These are phyloP conservation scores for Didymella exigua DNA, from an alignment of 2,329 filamentous ascomycete genomes.

Conservation along the genomic window DNA sequence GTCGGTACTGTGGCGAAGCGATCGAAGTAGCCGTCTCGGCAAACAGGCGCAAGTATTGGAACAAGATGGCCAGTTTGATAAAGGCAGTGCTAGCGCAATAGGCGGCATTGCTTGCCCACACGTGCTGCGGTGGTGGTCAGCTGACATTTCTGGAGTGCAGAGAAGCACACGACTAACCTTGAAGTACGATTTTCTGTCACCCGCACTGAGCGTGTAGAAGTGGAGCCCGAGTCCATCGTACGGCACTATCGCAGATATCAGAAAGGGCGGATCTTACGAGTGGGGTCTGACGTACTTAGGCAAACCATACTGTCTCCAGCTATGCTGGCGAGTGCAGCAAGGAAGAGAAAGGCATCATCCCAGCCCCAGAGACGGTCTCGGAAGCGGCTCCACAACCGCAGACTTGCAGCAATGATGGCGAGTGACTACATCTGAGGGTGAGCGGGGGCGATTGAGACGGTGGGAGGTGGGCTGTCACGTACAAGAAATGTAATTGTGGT, in stretches of 20 bases:
- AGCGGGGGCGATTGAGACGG: background rate
- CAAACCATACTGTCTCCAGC: conserved; percentile 39
- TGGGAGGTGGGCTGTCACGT: conserved; percentile 9
- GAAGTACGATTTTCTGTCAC: conserved; percentile 33
- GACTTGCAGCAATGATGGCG: conserved; percentile 32
- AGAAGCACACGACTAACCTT: conserved; percentile 22
- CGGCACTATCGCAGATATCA: conserved; percentile 33
- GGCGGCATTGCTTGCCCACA: conserved; percentile 39
- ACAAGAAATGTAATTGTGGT: conserved; percentile 39
- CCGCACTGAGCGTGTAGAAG: conserved; percentile 30
- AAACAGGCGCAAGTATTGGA: conserved; percentile 48
- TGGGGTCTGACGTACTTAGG: conserved; percentile 31
- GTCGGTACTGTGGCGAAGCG: conserved; percentile 10
- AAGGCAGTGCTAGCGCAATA: conserved; percentile 42
- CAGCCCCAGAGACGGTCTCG: conserved; percentile 41
- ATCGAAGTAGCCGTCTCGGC: conserved; percentile 25
- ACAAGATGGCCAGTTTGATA: conserved; percentile 47
- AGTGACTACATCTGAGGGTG: conserved; percentile 24
- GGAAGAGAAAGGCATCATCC: conserved; percentile 44
- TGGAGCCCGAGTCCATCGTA: conserved; percentile 43
- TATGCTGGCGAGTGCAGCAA: conserved; percentile 32
- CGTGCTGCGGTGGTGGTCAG: conserved; percentile 25
- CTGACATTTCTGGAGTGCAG: background rate
- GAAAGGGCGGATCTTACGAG: background rate
- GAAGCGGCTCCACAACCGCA: conserved; percentile 41